Evolutionary conservation across 2,329 filamentous ascomycete species (phyloP), one percentile per base, ranked within the genome.

Genomic region (Mollisiaceae sp.): DNA sequence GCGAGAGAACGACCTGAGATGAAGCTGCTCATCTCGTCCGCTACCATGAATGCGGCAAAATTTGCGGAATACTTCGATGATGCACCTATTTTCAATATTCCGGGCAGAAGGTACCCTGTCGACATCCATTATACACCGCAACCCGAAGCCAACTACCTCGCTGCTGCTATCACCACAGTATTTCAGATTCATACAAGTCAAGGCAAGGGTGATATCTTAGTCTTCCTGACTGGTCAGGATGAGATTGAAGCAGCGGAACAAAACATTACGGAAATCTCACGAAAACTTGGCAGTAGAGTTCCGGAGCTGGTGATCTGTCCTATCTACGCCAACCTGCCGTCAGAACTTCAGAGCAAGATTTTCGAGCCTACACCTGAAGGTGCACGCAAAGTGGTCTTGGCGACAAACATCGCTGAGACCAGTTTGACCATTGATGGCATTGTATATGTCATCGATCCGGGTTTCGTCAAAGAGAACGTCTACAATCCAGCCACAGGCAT

Each of bases 361-460:
- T 99, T 99, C 74, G 93, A 97, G 73, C 93, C 94, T 0, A 97
- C 94, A 0, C 94, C 95, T 0, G 87, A 90, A 0, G 90, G 90
- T 20, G 90, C 91, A 0, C 86, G 95, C 35, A 99, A 98, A 76
- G 93, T 98, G 0, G 93, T 99, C 0, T 80, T 98, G 43, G 93
- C 94, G 0, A 98, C 95, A 2, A 99, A 99, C 75, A 98, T 99
- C 77, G 95, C 95, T 2, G 95, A 99, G 78, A 99, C 95, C 0
- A 93, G 89, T 82, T 80, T 99, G 74, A 99, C 95, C 0, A 97
- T 99, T 65, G 94, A 98, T 76, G 94, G 94, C 18, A 97, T 98
- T 66, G 91, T 94, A 9, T 97, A 96, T 76, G 95, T 98, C 41
- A 97, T 98, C 66, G 95, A 99, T 72, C 92, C 92, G 0, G 95